Evolutionary conservation across 2,329 filamentous ascomycete species (phyloP).

Genomic region (Pseudocercospora fijiensis): DNA sequence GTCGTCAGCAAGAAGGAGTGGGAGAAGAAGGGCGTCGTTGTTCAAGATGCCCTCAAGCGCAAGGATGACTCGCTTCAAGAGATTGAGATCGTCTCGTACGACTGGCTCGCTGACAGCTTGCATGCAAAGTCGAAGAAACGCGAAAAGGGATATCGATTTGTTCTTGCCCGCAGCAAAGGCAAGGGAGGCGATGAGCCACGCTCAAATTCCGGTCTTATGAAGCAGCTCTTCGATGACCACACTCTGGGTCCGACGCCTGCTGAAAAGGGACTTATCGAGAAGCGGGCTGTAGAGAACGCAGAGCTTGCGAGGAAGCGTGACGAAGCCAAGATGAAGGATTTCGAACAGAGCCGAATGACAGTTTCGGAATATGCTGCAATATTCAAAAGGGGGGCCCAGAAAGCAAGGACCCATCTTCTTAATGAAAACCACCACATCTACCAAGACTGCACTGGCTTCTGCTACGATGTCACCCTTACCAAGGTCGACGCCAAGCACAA

Average conservation of each 20-base stretch:
- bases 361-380: conserved; percentile 24
- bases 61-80: conserved; percentile 17
- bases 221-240: conserved; percentile 41
- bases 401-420: conserved; percentile 33
- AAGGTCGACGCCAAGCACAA: conserved; percentile 52
- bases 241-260: conserved; percentile 26
- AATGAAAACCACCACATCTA: conserved; percentile 62
- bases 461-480: conserved; percentile 62
- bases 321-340: conserved; percentile 3
- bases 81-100: conserved; percentile 42
- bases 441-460: conserved; percentile 60
- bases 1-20: conserved; percentile 65
- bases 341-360: conserved; percentile 28
- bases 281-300: conserved; percentile 19
- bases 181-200: conserved; percentile 36
- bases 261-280: conserved; percentile 33
- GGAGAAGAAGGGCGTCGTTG: conserved; percentile 18
- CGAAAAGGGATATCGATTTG: conserved; percentile 18
- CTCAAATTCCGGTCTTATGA: conserved; percentile 24
- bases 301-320: conserved; percentile 5
- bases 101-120: conserved; percentile 54
- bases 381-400: conserved; percentile 30
- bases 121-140: conserved; percentile 32
- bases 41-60: conserved; percentile 18
- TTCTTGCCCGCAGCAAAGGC: conserved; percentile 23